Percentiles rank a stretch among this genome's conserved stretches.
phyloP scores from a whole-genome alignment of 495 filamentous ascomycete genomes.

The Rostrohypoxylon terebratum region DNA sequence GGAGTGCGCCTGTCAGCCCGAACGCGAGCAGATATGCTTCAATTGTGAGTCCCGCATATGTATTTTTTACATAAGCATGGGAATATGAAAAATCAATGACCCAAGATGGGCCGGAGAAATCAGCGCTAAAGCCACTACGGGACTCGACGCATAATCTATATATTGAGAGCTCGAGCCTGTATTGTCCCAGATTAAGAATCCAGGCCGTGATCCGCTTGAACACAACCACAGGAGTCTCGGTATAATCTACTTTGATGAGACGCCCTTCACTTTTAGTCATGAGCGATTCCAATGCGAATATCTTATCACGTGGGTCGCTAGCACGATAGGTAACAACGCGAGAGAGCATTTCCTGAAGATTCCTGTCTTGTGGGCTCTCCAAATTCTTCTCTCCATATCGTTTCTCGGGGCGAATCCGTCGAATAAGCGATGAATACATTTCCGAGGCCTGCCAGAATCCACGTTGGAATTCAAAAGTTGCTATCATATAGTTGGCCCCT shows the following conservation, averaged over 20 bases:
- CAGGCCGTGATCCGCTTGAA: slow-evolving; percentile 14
- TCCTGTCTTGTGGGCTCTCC: background rate
- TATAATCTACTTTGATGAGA: slow-evolving; percentile 3
- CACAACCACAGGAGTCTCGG: background rate
- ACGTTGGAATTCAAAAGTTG: no score
- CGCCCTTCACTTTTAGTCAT: background rate
- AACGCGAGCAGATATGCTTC: background rate
- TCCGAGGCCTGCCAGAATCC: no score
- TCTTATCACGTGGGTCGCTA: slow-evolving; percentile 11
- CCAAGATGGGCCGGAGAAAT: background rate
- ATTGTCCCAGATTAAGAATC: background rate
- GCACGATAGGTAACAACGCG: background rate
- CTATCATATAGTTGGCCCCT: no score
- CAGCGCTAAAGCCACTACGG: background rate
- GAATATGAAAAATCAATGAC: slow-evolving; percentile 7
- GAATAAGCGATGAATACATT: no score
- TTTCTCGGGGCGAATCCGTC: background rate
- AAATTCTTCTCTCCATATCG: background rate
- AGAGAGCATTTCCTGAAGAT: background rate
- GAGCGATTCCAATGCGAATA: slow-evolving; percentile 9
- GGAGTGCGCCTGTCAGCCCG: background rate
- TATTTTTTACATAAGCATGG: background rate
- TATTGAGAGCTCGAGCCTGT: background rate
- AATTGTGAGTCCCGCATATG: background rate
- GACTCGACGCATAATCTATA: background rate